phyloP scores from a whole-genome alignment of 345 rosid species.

The Melastoma malabathricum region DNA sequence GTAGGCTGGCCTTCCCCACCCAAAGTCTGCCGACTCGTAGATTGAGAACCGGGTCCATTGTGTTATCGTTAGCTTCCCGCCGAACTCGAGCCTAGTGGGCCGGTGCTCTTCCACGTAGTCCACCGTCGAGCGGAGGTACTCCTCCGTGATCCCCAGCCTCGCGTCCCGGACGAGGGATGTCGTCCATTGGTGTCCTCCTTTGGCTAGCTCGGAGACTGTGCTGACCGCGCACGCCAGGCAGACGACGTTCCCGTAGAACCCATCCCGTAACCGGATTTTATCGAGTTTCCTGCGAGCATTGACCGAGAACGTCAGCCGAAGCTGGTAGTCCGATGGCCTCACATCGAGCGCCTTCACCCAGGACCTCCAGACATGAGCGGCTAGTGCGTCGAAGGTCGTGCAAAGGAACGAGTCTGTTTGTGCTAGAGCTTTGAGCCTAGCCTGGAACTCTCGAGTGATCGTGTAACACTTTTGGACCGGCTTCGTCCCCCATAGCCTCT shows the following conservation, averaged over 20 bases:
- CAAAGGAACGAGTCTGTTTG: slow-evolving; percentile 34
- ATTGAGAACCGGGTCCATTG: slow-evolving; percentile 85
- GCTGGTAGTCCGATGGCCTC: slow-evolving; percentile 46
- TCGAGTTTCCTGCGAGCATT: slow-evolving; percentile 58
- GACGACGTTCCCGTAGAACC: slow-evolving; percentile 72
- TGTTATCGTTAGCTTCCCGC: slow-evolving; percentile 75
- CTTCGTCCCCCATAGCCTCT: slow-evolving; percentile 49
- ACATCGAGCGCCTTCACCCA: slow-evolving; percentile 90
- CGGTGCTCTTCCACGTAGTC: slow-evolving; percentile 58
- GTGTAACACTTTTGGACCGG: slow-evolving; percentile 66
- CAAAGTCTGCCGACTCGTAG: slow-evolving; percentile 75
- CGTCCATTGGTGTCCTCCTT: slow-evolving; percentile 33
- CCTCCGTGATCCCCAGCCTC: slow-evolving; percentile 51
- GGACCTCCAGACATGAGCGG: slow-evolving; percentile 85
- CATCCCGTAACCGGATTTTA: slow-evolving; percentile 40
- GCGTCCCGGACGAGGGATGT: slow-evolving; percentile 51
- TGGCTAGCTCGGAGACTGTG: slow-evolving; percentile 37
- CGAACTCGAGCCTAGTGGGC: slow-evolving; percentile 72
- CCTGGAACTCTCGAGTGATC: slow-evolving; percentile 54
- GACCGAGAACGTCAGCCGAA: slow-evolving; percentile 78
- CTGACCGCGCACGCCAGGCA: slow-evolving; percentile 73
- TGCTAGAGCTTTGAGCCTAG: slow-evolving; percentile 42
- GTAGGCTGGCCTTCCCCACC: slow-evolving; percentile 75
- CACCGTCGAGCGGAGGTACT: slow-evolving; percentile 53
- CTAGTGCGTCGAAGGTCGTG: slow-evolving; percentile 70